Evolutionary conservation across 2,329 filamentous ascomycete genomes (phyloP).

Genomic region (Ascochyta fabae): DNA sequence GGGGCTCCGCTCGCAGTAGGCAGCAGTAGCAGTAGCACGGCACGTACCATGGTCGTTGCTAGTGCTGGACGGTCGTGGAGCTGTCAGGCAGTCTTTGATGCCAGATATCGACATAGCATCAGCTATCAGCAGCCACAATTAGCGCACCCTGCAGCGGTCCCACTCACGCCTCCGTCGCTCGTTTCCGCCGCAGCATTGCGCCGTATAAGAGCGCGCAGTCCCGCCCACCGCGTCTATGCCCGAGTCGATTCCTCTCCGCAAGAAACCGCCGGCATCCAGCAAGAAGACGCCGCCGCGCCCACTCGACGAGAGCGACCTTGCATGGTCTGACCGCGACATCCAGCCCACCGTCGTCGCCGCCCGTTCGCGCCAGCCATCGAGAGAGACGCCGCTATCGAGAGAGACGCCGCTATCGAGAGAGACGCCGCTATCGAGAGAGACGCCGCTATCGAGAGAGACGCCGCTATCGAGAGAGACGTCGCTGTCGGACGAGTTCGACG

Average conservation of each 20-base stretch:
- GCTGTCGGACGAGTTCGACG: constrained; percentile 49
- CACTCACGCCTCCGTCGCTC: constrained; percentile 17
- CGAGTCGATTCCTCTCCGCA: constrained; percentile 46
- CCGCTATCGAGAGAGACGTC: constrained; percentile 27
- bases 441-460: constrained; percentile 27
- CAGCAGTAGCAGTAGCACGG: neutral
- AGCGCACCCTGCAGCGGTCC: constrained; percentile 22
- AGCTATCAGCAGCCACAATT: constrained; percentile 15
- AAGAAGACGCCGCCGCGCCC: constrained; percentile 12
- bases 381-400: constrained; percentile 26
- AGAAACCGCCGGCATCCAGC: constrained; percentile 26
- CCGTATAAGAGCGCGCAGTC: constrained; percentile 10
- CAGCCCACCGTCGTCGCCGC: constrained; percentile 31
- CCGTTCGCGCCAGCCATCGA: constrained; percentile 30
- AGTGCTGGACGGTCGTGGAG: too few species aligned
- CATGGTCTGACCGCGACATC: constrained; percentile 19
- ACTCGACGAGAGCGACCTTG: constrained; percentile 23
- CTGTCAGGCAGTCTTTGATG: neutral
- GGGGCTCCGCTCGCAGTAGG: neutral
- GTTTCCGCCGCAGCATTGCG: neutral
- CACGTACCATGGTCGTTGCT: too few species aligned
- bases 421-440: constrained; percentile 25
- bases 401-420: constrained; percentile 25
- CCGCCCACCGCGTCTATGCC: constrained; percentile 44
- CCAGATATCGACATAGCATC: constrained; percentile 4